A percentile compares a stretch with the other conserved stretches of the same genome.
These are phyloP conservation scores for Sordaria brevicollis DNA, from an alignment of 495 filamentous ascomycete species.

Conservation along the genomic window DNA sequence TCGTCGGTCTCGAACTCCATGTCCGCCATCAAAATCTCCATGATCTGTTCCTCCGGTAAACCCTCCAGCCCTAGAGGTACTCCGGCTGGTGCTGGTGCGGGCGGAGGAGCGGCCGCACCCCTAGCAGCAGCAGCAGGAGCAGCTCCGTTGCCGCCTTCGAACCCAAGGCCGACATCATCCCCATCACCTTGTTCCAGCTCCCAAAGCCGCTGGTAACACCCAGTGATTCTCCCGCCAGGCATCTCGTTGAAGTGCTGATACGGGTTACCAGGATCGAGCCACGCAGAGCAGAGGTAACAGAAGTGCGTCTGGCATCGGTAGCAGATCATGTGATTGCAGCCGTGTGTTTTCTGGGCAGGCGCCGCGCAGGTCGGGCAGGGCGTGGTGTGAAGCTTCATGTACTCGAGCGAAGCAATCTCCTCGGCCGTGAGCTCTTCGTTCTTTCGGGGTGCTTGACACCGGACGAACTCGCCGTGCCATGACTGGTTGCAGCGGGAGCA, in stretches of 20 bases:
- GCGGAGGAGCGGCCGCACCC: too few relatives aligned
- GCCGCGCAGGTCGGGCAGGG: constrained; percentile 85
- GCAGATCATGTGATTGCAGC: constrained; percentile 98
- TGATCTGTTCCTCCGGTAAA: background rate
- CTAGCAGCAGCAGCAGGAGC: background rate
- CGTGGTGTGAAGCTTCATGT: constrained; percentile 67
- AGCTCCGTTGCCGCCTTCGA: constrained; percentile 33
- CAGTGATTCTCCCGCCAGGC: constrained; percentile 37
- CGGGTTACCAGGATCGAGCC: constrained; percentile 71
- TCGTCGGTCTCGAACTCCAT: constrained; percentile 16
- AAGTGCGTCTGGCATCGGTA: constrained; percentile 85
- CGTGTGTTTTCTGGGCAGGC: constrained; percentile 78
- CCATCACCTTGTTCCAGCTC: constrained; percentile 81
- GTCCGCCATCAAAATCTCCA: constrained; percentile 13
- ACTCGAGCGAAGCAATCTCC: constrained; percentile 75
- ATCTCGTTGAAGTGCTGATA: constrained; percentile 74
- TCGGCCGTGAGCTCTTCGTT: constrained; percentile 63
- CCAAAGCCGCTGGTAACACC: constrained; percentile 80
- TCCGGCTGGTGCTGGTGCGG: background rate
- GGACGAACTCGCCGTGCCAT: constrained; percentile 80
- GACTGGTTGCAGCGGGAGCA: constrained; percentile 54
- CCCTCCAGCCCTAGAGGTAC: background rate
- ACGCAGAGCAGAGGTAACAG: constrained; percentile 87
- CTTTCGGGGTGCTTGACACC: constrained; percentile 48
- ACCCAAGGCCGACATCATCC: constrained; percentile 43